Evolutionary conservation across 768 basidiomycete genomes (phyloP).

Genomic region (Phylloporus arenicola): DNA sequence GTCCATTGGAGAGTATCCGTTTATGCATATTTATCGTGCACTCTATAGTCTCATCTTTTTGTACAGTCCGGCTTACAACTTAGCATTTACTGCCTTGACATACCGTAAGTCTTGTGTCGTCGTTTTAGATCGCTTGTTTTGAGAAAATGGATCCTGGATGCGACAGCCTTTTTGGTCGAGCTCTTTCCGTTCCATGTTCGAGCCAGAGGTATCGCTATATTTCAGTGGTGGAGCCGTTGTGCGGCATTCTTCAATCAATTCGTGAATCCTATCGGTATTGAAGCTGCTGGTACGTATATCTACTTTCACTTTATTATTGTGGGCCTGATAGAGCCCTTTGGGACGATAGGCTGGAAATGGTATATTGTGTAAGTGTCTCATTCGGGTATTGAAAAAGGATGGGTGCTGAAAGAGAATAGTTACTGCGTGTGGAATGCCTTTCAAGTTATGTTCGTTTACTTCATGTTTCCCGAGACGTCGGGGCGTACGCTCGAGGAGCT

Average conservation of each 20-base stretch:
- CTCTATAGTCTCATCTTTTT: slow-evolving; percentile 8
- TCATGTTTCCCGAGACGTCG: slow-evolving; percentile 17
- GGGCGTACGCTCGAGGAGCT: slow-evolving; percentile 17
- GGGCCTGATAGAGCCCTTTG: not conserved
- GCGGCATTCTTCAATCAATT: slow-evolving; percentile 1
- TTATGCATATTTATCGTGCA: not conserved
- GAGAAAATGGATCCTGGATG: no score
- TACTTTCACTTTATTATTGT: not conserved
- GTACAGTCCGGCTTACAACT: slow-evolving; percentile 3
- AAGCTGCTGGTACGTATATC: no score
- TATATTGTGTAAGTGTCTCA: slow-evolving; percentile 9
- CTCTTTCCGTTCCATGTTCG: slow-evolving; percentile 59
- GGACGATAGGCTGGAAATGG: slow-evolving; percentile 13
- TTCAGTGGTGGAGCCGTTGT: slow-evolving; percentile 54
- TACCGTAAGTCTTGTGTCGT: not conserved
- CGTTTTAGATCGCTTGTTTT: no score
- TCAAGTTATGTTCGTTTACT: slow-evolving; percentile 11
- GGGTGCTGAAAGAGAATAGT: not conserved
- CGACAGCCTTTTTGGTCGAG: slow-evolving; percentile 54
- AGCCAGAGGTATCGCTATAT: slow-evolving; percentile 54
- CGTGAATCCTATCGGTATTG: no score
- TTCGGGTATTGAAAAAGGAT: not conserved
- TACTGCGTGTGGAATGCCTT: slow-evolving; percentile 17
- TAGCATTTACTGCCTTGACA: slow-evolving; percentile 1
- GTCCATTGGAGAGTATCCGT: not conserved